phyloP scores from a whole-genome alignment of 129 eudicot species.

The Deinandra increscens region DNA sequence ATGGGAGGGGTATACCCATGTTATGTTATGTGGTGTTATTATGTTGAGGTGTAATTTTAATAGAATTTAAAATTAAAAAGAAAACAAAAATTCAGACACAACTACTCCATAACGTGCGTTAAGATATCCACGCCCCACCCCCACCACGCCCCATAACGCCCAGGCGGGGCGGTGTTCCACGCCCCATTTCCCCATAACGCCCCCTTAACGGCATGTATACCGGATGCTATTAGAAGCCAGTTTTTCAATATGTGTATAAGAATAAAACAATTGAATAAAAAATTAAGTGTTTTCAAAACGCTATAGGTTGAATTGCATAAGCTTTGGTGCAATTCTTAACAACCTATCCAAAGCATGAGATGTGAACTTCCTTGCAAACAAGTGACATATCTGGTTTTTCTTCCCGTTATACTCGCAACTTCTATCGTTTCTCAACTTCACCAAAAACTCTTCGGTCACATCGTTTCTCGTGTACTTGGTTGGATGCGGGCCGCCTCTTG shows the following conservation, averaged over 20 bases:
- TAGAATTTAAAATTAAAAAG: no score
- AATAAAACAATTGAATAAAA: slow-evolving; percentile 33
- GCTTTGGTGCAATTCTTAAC: slow-evolving; percentile 58
- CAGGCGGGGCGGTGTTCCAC: no score
- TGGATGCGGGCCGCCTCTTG: slow-evolving; percentile 83
- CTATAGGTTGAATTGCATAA: slow-evolving; percentile 56
- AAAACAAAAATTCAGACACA: no score
- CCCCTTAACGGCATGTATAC: no score
- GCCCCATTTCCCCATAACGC: no score
- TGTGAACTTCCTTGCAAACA: slow-evolving; percentile 89
- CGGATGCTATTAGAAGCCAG: no score
- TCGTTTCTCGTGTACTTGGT: slow-evolving; percentile 43
- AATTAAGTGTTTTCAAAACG: neutral
- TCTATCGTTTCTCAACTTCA: slow-evolving; percentile 47
- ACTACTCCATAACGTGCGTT: no score
- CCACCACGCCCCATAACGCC: no score
- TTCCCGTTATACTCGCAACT: slow-evolving; percentile 64
- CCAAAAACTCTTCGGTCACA: slow-evolving; percentile 46
- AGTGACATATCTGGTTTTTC: slow-evolving; percentile 46
- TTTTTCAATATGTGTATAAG: slow-evolving; percentile 31
- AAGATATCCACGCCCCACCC: no score
- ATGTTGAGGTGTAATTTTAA: no score
- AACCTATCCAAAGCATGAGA: slow-evolving; percentile 61
- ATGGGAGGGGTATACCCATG: no score
- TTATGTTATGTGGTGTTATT: no score